These are phyloP conservation scores for Geopyxis carbonaria DNA, from an alignment of 495 filamentous ascomycete species.

Conservation along the genomic window DNA sequence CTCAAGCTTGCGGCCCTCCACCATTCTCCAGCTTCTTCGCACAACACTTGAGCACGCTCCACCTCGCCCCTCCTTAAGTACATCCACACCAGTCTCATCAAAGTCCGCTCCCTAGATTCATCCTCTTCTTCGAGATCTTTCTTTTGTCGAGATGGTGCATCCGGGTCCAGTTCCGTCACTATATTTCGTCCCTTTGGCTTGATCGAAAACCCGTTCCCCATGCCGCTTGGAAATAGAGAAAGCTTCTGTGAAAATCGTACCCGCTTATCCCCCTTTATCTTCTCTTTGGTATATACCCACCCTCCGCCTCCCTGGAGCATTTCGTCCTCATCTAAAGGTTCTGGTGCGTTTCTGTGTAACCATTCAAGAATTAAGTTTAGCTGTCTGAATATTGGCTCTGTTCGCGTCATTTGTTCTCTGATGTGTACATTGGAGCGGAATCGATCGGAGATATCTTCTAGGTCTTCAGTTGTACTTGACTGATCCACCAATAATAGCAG, in stretches of 20 bases:
- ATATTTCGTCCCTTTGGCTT: slow-evolving; percentile 38
- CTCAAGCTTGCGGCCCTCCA: slow-evolving; percentile 67
- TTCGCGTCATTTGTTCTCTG: slow-evolving; percentile 32
- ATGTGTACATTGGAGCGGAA: slow-evolving; percentile 25
- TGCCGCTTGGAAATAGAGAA: background rate
- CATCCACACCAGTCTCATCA: slow-evolving; percentile 20
- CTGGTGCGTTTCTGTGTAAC: slow-evolving; percentile 55
- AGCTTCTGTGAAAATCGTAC: slow-evolving; percentile 30
- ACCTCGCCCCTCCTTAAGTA: slow-evolving; percentile 19
- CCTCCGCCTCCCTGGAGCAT: slow-evolving; percentile 59
- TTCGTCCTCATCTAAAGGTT: slow-evolving; percentile 43
- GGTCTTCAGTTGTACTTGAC: no score
- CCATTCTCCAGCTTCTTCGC: slow-evolving; percentile 17
- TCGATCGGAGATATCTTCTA: slow-evolving; percentile 29
- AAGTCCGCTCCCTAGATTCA: slow-evolving; percentile 53
- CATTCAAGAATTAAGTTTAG: slow-evolving; percentile 63
- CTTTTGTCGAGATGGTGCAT: slow-evolving; percentile 63
- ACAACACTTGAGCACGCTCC: slow-evolving; percentile 9
- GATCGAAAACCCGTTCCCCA: slow-evolving; percentile 7
- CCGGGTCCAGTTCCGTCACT: slow-evolving; percentile 85
- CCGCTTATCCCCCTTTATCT: slow-evolving; percentile 79
- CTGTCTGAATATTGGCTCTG: slow-evolving; percentile 41
- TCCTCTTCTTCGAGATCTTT: slow-evolving; percentile 60
- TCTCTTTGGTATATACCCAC: slow-evolving; percentile 79
- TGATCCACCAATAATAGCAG: slow-evolving; percentile 26